These are phyloP conservation scores for Multifurca ochricompacta DNA, from an alignment of 768 basidiomycete species.

Conservation along the genomic window DNA sequence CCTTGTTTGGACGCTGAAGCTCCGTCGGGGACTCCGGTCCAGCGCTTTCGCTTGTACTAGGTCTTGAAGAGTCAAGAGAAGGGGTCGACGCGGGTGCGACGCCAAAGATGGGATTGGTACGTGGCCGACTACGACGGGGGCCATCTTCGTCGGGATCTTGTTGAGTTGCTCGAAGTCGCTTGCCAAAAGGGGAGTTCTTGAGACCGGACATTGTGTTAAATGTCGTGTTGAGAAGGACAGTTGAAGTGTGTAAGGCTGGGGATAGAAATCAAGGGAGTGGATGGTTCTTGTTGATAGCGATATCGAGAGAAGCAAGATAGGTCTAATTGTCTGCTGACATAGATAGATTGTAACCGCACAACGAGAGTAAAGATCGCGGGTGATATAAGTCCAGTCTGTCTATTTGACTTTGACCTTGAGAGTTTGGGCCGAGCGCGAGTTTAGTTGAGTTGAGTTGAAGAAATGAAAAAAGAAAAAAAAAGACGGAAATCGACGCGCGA, in stretches of 20 bases:
- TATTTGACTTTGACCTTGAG: background rate
- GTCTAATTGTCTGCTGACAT: slow-evolving; percentile 13
- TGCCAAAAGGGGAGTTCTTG: slow-evolving; percentile 81
- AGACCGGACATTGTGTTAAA: slow-evolving; percentile 52
- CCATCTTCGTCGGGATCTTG: slow-evolving; percentile 51
- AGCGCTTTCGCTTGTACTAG: slow-evolving; percentile 46
- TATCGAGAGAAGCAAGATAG: slow-evolving; percentile 14
- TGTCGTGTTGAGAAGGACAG: slow-evolving; percentile 8
- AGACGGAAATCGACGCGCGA: slow-evolving; percentile 8
- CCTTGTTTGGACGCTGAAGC: slow-evolving; percentile 21
- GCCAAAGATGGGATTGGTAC: slow-evolving; percentile 49
- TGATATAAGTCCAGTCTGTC: background rate
- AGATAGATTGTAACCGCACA: slow-evolving; percentile 2
- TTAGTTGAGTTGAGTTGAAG: too few relatives aligned
- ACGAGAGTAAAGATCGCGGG: background rate
- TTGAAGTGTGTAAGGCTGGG: slow-evolving; percentile 18
- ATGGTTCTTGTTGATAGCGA: slow-evolving; percentile 2
- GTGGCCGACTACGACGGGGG: slow-evolving; percentile 43
- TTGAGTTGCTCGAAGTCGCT: slow-evolving; percentile 68
- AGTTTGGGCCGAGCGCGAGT: background rate
- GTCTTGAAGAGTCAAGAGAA: slow-evolving; percentile 44
- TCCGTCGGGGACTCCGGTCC: slow-evolving; percentile 38
- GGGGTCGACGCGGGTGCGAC: slow-evolving; percentile 43
- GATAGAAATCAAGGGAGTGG: slow-evolving; percentile 18
- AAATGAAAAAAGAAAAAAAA: too few relatives aligned